Evolutionary conservation across 1,139 yeast species (phyloP).

Genomic region (Zygoascus sp.): DNA sequence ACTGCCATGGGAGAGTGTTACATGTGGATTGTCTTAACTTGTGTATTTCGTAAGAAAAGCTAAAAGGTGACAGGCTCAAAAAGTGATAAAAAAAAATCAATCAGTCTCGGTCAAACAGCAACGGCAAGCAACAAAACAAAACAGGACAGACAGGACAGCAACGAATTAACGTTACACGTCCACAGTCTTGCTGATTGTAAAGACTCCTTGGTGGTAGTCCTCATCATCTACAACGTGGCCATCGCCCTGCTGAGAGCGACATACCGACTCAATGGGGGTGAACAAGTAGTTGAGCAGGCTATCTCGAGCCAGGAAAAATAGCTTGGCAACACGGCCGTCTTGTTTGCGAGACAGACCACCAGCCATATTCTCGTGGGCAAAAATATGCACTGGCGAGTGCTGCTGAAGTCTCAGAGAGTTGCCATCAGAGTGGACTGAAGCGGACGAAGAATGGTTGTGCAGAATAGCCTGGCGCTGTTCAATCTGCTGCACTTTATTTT

Average conservation of each 20-base stretch:
- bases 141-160: not conserved
- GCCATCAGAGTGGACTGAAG: not conserved
- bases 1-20: too few species aligned
- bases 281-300: conserved; percentile 5
- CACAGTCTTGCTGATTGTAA: conserved; percentile 6
- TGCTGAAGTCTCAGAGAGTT: not conserved
- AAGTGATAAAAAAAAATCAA: too few species aligned
- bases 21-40: not conserved
- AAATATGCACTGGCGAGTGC: conserved; percentile 3
- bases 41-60: not conserved
- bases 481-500: not conserved
- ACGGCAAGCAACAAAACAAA: not conserved
- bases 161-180: not conserved
- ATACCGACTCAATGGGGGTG: conserved; percentile 9
- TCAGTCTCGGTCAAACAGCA: too few species aligned
- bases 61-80: too few species aligned
- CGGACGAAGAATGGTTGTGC: not conserved
- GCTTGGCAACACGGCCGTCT: not conserved
- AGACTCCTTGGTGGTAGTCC: conserved; percentile 7
- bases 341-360: not conserved
- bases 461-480: not conserved
- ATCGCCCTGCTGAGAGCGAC: conserved; percentile 7
- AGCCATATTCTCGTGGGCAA: conserved; percentile 5
- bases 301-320: conserved; percentile 4
- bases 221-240: not conserved